phyloP scores from a whole-genome alignment of 2,329 filamentous ascomycete genomes.

The Fusarium sp. region DNA sequence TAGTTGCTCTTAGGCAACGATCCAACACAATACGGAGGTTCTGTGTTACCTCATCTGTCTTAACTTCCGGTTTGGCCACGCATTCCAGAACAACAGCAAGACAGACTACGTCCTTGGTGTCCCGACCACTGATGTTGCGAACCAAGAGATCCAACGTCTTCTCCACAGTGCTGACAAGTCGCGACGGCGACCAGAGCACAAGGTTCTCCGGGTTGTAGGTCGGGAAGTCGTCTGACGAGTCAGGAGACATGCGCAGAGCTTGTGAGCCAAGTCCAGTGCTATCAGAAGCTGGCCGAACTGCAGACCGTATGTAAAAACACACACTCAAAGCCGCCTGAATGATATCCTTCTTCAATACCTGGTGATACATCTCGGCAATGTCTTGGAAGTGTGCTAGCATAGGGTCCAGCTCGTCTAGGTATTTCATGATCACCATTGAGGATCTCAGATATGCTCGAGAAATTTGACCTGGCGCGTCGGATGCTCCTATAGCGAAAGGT shows the following conservation, averaged over 20 bases:
- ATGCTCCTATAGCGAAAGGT: slow-evolving; percentile 62
- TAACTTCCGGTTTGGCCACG: slow-evolving; percentile 54
- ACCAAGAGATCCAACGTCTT: slow-evolving; percentile 58
- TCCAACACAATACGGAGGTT: slow-evolving; percentile 56
- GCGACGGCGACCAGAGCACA: slow-evolving; percentile 54
- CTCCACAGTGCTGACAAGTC: slow-evolving; percentile 56
- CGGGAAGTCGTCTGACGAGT: slow-evolving; percentile 48
- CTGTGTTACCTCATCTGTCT: slow-evolving; percentile 53
- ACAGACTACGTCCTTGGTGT: slow-evolving; percentile 60
- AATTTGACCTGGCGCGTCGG: slow-evolving; percentile 61
- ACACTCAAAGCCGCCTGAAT: slow-evolving; percentile 64
- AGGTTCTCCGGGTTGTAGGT: slow-evolving; percentile 48
- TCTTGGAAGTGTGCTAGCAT: slow-evolving; percentile 56
- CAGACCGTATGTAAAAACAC: slow-evolving; percentile 62
- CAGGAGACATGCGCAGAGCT: slow-evolving; percentile 48
- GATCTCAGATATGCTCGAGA: slow-evolving; percentile 62
- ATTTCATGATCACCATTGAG: slow-evolving; percentile 64
- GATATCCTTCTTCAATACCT: slow-evolving; percentile 63
- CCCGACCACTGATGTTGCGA: slow-evolving; percentile 57
- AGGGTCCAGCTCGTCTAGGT: slow-evolving; percentile 64
- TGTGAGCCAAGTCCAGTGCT: slow-evolving; percentile 44
- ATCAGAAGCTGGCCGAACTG: slow-evolving; percentile 44
- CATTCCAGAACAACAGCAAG: slow-evolving; percentile 59
- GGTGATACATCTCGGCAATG: slow-evolving; percentile 62
- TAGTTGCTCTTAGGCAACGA: slow-evolving; percentile 55